Conservation (phyloP, 1,284 basidiomycete species). For the Taiwanofungus camphoratus region DNA sequence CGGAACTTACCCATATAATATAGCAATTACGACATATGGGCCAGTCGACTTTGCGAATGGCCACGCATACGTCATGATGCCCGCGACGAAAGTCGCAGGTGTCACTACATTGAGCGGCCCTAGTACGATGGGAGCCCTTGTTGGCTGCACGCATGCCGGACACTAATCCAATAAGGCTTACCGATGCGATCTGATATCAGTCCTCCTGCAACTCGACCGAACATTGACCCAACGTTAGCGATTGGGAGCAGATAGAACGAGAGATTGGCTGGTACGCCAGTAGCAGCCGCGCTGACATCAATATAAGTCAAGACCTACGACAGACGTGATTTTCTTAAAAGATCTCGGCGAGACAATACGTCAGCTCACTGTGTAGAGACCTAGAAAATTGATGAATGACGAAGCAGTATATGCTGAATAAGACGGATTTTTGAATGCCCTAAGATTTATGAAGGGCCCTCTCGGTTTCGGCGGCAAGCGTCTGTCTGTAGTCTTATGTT, state of each 20-base stretch:
- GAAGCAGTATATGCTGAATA: slow-evolving; percentile 41
- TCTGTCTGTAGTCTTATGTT: slow-evolving; percentile 37
- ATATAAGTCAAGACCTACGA: slow-evolving; percentile 44
- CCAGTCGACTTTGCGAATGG: slow-evolving; percentile 41
- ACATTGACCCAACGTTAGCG: slow-evolving; percentile 36
- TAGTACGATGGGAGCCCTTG: slow-evolving; percentile 14
- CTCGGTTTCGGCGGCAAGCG: slow-evolving; percentile 45
- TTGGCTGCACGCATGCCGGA: background rate
- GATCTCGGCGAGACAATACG: background rate
- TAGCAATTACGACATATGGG: slow-evolving; percentile 39
- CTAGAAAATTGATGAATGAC: slow-evolving; percentile 45
- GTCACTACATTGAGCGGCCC: slow-evolving; percentile 53
- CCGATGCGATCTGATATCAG: slow-evolving; percentile 36
- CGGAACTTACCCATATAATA: slow-evolving; percentile 44
- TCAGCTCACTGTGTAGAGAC: slow-evolving; percentile 45
- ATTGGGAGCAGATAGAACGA: slow-evolving; percentile 44
- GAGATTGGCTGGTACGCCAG: slow-evolving; percentile 32
- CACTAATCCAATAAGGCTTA: slow-evolving; percentile 5
- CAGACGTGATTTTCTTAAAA: background rate
- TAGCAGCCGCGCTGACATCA: slow-evolving; percentile 34
- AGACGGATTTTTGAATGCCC: slow-evolving; percentile 40
- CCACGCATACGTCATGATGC: slow-evolving; percentile 52
- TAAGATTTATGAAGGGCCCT: slow-evolving; percentile 46
- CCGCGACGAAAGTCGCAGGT: slow-evolving; percentile 44
- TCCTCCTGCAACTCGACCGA: slow-evolving; percentile 38